A percentile compares a stretch with the other conserved stretches of the same genome.
Conservation (phyloP, 2,329 filamentous ascomycete genomes). For the Exophiala phaeomuriformis region DNA sequence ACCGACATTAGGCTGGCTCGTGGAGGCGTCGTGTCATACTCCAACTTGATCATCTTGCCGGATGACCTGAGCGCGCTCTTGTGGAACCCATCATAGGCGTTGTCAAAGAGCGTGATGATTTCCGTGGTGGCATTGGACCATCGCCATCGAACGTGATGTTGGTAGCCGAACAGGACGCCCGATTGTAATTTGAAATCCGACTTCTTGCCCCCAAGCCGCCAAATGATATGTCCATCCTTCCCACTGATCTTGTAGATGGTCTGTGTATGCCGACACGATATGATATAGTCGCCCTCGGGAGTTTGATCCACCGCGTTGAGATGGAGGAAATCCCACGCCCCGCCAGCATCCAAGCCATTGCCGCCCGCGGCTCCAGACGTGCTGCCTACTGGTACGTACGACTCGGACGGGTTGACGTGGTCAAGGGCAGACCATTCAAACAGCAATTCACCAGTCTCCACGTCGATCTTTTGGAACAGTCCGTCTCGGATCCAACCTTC, state of each 20-base stretch:
- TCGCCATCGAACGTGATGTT: constrained; percentile 37
- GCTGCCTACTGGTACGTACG: constrained; percentile 39
- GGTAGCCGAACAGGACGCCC: constrained; percentile 33
- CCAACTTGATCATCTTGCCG: constrained; percentile 35
- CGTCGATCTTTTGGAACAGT: constrained; percentile 45
- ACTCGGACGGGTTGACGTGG: constrained; percentile 44
- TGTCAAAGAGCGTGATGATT: constrained; percentile 36
- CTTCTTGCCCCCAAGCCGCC: constrained; percentile 33
- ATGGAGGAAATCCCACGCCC: constrained; percentile 41
- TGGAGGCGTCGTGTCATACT: constrained; percentile 33
- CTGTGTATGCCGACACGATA: constrained; percentile 36
- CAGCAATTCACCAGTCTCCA: constrained; percentile 46
- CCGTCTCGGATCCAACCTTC: constrained; percentile 5
- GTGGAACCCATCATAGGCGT: constrained; percentile 37
- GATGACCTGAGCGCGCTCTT: constrained; percentile 33
- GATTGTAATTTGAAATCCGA: constrained; percentile 23
- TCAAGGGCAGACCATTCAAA: constrained; percentile 55
- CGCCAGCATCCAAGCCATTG: constrained; percentile 39
- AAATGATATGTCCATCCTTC: constrained; percentile 33
- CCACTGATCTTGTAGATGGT: constrained; percentile 37
- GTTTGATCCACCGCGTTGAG: constrained; percentile 39
- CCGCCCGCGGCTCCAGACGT: constrained; percentile 38
- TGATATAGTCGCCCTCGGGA: constrained; percentile 35
- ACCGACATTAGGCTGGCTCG: constrained; percentile 47
- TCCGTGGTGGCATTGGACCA: constrained; percentile 34